phyloP scores from a whole-genome alignment of 306 rosid genomes.

The Quercus berberidifolia region DNA sequence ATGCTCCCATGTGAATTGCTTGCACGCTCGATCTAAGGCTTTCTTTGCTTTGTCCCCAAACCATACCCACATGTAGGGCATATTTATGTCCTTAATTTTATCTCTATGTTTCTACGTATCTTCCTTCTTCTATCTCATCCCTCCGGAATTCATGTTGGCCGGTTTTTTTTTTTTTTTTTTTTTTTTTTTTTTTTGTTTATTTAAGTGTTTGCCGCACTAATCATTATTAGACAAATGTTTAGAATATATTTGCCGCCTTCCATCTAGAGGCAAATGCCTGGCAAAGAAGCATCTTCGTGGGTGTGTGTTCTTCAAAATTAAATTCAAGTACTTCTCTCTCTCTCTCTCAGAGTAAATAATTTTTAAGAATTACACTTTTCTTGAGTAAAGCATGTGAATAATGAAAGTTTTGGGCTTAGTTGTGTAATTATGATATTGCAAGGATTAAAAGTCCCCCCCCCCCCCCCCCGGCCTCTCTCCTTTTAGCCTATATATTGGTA shows the following conservation, averaged over 20 bases:
- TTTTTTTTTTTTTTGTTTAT: background rate
- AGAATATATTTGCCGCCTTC: background rate
- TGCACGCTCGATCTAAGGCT: slow-evolving; percentile 52
- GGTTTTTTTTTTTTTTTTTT: no score
- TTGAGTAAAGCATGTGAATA: no score
- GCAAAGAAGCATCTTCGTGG: slow-evolving; percentile 33
- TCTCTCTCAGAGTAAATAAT: background rate
- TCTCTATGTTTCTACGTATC: slow-evolving; percentile 38
- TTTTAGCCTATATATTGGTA: no score
- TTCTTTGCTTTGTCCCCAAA: slow-evolving; percentile 63
- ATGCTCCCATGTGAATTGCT: slow-evolving; percentile 67
- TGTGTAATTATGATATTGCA: no score
- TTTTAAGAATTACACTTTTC: no score
- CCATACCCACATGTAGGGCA: slow-evolving; percentile 78
- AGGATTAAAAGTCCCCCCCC: no score
- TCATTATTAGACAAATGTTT: slow-evolving; percentile 34
- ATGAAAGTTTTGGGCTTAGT: no score
- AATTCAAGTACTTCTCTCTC: background rate
- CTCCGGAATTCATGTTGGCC: slow-evolving; percentile 2
- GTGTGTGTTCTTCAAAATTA: background rate
- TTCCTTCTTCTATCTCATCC: slow-evolving; percentile 41
- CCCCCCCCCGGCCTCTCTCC: no score
- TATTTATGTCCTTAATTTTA: slow-evolving; percentile 24
- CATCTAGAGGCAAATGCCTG: slow-evolving; percentile 28
- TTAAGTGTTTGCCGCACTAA: slow-evolving; percentile 37